Conservation (phyloP, 177 flowering plant species). For the Vitis hybrid region DNA sequence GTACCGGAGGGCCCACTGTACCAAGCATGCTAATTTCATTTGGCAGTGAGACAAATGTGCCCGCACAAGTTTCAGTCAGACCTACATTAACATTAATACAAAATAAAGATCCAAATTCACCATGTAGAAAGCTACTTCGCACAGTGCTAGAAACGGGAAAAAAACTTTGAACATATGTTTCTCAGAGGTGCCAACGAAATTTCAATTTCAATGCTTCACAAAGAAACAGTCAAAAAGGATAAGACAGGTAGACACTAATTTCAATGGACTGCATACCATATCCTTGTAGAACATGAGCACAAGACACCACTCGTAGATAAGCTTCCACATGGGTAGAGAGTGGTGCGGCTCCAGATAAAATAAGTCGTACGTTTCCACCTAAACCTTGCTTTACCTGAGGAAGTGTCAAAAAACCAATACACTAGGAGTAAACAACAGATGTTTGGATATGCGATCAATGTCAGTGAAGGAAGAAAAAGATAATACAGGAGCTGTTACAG, state of each 20-base stretch:
- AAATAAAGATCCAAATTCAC: not conserved
- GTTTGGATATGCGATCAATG: not conserved
- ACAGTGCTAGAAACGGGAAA: not conserved
- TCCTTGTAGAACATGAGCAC: slow-evolving; percentile 95
- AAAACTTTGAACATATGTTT: not conserved
- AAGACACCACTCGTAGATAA: slow-evolving; percentile 80
- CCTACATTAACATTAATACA: slow-evolving; percentile 42
- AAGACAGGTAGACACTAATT: not conserved
- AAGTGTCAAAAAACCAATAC: not conserved
- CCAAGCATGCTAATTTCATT: slow-evolving; percentile 82
- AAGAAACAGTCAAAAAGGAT: slow-evolving; percentile 2
- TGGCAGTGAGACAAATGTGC: slow-evolving; percentile 82
- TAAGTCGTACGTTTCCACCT: slow-evolving; percentile 90
- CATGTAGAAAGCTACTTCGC: not conserved
- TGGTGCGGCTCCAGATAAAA: slow-evolving; percentile 98
- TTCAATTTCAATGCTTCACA: not conserved
- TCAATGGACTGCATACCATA: slow-evolving; percentile 59
- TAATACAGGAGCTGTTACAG: not conserved
- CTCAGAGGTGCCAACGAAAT: not conserved
- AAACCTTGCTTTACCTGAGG: slow-evolving; percentile 83
- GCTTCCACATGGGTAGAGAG: slow-evolving; percentile 83
- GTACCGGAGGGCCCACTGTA: slow-evolving; percentile 95
- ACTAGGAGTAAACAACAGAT: not conserved
- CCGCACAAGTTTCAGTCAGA: slow-evolving; percentile 95
- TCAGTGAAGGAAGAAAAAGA: not conserved